These are phyloP conservation scores for Kodamaea kaohsiungensis DNA, from an alignment of 805 yeast genomes.

Conservation along the genomic window DNA sequence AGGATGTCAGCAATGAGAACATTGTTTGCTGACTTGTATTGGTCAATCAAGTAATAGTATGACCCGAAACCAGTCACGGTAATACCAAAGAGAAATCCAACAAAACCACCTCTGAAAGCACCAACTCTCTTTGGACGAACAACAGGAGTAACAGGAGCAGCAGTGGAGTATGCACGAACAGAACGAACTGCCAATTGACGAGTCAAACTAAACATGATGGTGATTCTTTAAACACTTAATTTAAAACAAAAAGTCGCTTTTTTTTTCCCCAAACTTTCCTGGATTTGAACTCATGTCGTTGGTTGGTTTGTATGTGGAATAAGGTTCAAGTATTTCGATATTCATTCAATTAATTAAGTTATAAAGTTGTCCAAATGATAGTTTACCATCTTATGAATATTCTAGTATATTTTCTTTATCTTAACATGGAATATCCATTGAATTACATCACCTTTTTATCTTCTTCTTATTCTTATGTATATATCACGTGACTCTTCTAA, in stretches of 20 bases:
- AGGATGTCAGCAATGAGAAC: slow-evolving; percentile 76
- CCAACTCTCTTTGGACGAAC: slow-evolving; percentile 38
- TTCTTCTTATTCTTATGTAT: not conserved
- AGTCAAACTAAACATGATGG: slow-evolving; percentile 15
- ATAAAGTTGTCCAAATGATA: not conserved
- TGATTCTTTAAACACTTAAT: not conserved
- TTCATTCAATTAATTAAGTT: not conserved
- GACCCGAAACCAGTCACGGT: slow-evolving; percentile 72
- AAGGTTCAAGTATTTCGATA: not conserved
- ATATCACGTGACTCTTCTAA: slow-evolving; percentile 1
- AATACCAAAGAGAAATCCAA: slow-evolving; percentile 81
- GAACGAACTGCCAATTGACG: slow-evolving; percentile 20
- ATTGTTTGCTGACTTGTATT: slow-evolving; percentile 70
- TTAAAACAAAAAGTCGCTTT: not conserved
- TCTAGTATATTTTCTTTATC: too few species aligned
- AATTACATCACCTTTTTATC: not conserved
- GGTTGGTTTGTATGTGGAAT: not conserved
- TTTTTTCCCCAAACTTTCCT: not conserved
- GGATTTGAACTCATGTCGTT: not conserved
- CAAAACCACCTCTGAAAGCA: slow-evolving; percentile 50
- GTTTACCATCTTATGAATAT: not conserved
- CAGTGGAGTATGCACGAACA: slow-evolving; percentile 33
- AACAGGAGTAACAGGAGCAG: slow-evolving; percentile 19
- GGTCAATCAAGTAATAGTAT: slow-evolving; percentile 76
- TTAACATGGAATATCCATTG: not conserved